Conservation (phyloP, 495 filamentous ascomycete genomes). For the Talaromyces thailandensis region DNA sequence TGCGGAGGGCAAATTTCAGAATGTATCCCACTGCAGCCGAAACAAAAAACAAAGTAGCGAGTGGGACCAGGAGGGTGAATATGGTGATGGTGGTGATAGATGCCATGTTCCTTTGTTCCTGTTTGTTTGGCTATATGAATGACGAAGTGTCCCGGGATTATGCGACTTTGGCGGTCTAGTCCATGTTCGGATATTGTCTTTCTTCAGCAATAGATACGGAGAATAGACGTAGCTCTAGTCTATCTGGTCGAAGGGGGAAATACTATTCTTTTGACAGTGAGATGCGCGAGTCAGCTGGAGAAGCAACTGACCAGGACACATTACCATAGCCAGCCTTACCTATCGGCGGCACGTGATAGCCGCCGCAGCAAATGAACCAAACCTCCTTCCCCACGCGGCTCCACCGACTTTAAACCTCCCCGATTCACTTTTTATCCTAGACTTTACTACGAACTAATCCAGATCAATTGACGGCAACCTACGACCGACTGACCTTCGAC, state of each 20-base stretch:
- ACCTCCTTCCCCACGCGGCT: conserved; percentile 3
- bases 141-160: neutral
- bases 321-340: neutral
- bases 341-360: conserved; percentile 1
- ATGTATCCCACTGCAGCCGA: conserved; percentile 26
- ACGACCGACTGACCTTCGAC: neutral
- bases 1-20: conserved; percentile 29
- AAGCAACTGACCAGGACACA: neutral
- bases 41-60: conserved; percentile 27
- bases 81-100: conserved; percentile 22
- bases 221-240: neutral
- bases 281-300: neutral
- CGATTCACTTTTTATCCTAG: neutral
- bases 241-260: neutral
- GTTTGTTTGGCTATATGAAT: neutral
- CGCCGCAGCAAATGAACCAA: conserved; percentile 1
- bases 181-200: neutral
- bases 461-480: neutral
- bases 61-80: conserved; percentile 24
- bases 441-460: neutral
- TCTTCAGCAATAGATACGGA: neutral
- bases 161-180: neutral
- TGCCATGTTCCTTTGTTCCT: conserved; percentile 21
- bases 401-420: neutral
- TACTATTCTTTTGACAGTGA: too few relatives aligned